Evolutionary conservation across 225 moss, liverwort and hornwort genomes (phyloP).

Genomic region (Climacium dendroides): DNA sequence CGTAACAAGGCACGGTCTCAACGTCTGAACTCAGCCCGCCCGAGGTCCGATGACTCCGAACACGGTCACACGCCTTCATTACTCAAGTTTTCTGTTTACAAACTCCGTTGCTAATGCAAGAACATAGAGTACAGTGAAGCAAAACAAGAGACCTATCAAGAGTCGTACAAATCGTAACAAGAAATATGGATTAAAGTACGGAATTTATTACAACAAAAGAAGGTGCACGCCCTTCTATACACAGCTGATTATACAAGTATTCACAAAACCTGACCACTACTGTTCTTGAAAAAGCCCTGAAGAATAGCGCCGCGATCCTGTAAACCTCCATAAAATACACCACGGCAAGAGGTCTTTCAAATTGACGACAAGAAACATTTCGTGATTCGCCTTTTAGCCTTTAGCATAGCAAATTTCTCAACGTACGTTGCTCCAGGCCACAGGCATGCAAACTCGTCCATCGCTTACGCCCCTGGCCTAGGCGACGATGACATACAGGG

Average conservation of each 20-base stretch:
- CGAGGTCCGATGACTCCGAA: background rate
- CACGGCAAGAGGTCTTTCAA: background rate
- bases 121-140: background rate
- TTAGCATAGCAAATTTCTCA: background rate
- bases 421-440: background rate
- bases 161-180: background rate
- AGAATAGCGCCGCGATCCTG: background rate
- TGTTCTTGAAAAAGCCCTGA: background rate
- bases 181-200: background rate
- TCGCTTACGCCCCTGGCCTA: background rate
- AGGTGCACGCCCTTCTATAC: background rate
- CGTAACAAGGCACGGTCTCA: background rate
- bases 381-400: background rate
- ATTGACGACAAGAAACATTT: background rate
- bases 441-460: background rate
- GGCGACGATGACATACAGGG: constrained; percentile 25
- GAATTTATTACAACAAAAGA: background rate
- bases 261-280: background rate
- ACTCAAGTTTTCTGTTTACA: background rate
- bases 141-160: background rate
- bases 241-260: background rate
- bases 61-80: background rate
- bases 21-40: background rate
- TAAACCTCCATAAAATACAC: background rate
- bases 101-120: background rate